These are phyloP conservation scores for Colletotrichum navitas DNA, from an alignment of 2,329 filamentous ascomycete species.

Conservation along the genomic window DNA sequence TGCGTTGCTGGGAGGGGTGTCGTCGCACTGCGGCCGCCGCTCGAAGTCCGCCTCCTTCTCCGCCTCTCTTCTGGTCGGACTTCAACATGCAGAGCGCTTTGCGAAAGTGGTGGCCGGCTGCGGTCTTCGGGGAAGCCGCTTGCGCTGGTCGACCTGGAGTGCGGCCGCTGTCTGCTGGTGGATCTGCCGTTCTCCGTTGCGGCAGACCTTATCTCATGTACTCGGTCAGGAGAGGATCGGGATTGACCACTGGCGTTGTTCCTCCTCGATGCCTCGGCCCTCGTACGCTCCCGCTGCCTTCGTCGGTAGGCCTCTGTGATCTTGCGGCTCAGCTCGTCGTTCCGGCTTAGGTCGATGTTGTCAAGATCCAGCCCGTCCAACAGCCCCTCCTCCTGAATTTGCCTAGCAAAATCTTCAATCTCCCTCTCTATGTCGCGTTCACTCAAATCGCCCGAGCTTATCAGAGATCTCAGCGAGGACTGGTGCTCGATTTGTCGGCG, in stretches of 20 bases:
- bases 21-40: slow-evolving; percentile 67
- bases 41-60: slow-evolving; percentile 65
- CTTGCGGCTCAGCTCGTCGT: slow-evolving; percentile 90
- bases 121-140: slow-evolving; percentile 60
- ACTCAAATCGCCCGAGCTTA: slow-evolving; percentile 83
- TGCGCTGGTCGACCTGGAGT: slow-evolving; percentile 62
- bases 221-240: slow-evolving; percentile 48
- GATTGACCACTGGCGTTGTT: slow-evolving; percentile 57
- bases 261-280: slow-evolving; percentile 50
- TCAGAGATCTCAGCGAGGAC: slow-evolving; percentile 85
- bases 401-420: slow-evolving; percentile 89
- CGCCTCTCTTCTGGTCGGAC: slow-evolving; percentile 60
- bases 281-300: slow-evolving; percentile 70
- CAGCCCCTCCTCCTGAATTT: slow-evolving; percentile 89
- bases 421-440: slow-evolving; percentile 86
- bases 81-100: slow-evolving; percentile 62
- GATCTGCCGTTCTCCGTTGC: slow-evolving; percentile 47
- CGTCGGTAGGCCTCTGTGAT: slow-evolving; percentile 91
- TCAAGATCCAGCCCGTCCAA: slow-evolving; percentile 90
- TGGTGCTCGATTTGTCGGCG: slow-evolving; percentile 85
- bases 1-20: slow-evolving; percentile 58
- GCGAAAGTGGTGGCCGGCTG: slow-evolving; percentile 63
- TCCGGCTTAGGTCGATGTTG: slow-evolving; percentile 84
- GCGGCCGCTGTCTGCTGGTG: slow-evolving; percentile 50
- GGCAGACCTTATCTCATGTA: slow-evolving; percentile 33